These are phyloP conservation scores for Jaapia argillacea DNA, from an alignment of 768 basidiomycete species.

Conservation along the genomic window DNA sequence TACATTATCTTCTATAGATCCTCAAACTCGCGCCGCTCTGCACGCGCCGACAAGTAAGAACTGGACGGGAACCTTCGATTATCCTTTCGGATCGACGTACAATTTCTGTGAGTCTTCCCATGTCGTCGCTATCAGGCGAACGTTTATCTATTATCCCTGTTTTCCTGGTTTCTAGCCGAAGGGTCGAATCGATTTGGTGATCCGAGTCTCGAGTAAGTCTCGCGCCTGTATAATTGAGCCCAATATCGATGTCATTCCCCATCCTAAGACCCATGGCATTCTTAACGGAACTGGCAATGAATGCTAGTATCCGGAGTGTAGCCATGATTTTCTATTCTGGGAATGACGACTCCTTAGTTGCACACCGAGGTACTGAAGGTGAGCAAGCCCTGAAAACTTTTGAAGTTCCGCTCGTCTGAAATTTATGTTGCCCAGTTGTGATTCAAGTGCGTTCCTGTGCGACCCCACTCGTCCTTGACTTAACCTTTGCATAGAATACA, in stretches of 20 bases:
- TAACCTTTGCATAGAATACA: slow-evolving; percentile 40
- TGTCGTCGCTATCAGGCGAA: neutral
- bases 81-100: neutral
- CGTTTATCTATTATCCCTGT: slow-evolving; percentile 11
- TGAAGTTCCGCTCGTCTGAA: too few relatives aligned
- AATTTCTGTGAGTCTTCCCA: slow-evolving; percentile 14
- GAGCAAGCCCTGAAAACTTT: neutral
- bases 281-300: slow-evolving; percentile 53
- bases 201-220: neutral
- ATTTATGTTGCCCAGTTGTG: slow-evolving; percentile 1
- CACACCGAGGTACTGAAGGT: slow-evolving; percentile 59
- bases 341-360: slow-evolving; percentile 58
- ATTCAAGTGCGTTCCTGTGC: slow-evolving; percentile 10
- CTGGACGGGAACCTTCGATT: slow-evolving; percentile 26
- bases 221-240: too few relatives aligned
- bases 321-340: slow-evolving; percentile 54
- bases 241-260: neutral
- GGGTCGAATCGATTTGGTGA: too few relatives aligned
- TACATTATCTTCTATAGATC: slow-evolving; percentile 34
- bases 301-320: slow-evolving; percentile 41
- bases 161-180: slow-evolving; percentile 4
- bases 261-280: slow-evolving; percentile 28
- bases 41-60: slow-evolving; percentile 58
- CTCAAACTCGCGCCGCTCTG: slow-evolving; percentile 43
- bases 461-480: neutral